phyloP scores from a whole-genome alignment of 2,329 filamentous ascomycete genomes.

The Cladosporium oxysporum region DNA sequence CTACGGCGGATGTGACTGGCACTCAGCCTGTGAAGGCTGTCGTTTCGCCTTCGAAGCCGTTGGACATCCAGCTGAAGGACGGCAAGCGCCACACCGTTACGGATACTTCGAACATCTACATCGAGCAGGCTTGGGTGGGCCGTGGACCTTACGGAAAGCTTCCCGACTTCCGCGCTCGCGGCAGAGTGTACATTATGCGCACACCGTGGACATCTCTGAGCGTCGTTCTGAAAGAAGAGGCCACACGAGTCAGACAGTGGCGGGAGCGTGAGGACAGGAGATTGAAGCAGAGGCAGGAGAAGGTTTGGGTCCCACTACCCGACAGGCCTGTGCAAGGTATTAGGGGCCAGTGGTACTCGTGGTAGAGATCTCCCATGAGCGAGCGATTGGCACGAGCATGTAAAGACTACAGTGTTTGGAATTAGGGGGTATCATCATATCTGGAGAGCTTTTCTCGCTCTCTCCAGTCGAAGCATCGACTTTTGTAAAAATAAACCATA shows the following conservation, averaged over 20 bases:
- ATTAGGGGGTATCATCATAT: slow-evolving; percentile 7
- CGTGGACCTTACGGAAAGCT: slow-evolving; percentile 65
- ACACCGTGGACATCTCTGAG: slow-evolving; percentile 74
- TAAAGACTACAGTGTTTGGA: slow-evolving; percentile 6
- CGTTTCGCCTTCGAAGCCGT: slow-evolving; percentile 34
- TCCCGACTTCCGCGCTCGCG: slow-evolving; percentile 74
- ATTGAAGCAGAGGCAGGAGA: slow-evolving; percentile 69
- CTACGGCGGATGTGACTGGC: slow-evolving; percentile 17
- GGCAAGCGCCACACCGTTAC: slow-evolving; percentile 70
- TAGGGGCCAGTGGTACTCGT: slow-evolving; percentile 79
- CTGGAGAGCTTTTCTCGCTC: not conserved
- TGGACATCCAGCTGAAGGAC: slow-evolving; percentile 71
- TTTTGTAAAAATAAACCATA: slow-evolving; percentile 13
- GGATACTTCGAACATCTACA: slow-evolving; percentile 81
- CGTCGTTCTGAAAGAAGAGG: slow-evolving; percentile 88
- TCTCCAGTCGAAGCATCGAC: not conserved
- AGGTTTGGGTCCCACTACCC: slow-evolving; percentile 85
- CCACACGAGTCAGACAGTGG: slow-evolving; percentile 78
- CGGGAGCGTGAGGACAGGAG: slow-evolving; percentile 77
- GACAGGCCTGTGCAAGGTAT: slow-evolving; percentile 82
- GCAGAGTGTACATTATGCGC: slow-evolving; percentile 66
- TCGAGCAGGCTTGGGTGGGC: slow-evolving; percentile 91
- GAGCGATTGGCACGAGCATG: not conserved
- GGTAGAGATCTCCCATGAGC: slow-evolving; percentile 58
- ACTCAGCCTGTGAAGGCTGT: slow-evolving; percentile 12